Evolutionary conservation across 805 yeast genomes (phyloP), one percentile per base, ranked within the genome.

Genomic region (Starmerella asiatica): DNA sequence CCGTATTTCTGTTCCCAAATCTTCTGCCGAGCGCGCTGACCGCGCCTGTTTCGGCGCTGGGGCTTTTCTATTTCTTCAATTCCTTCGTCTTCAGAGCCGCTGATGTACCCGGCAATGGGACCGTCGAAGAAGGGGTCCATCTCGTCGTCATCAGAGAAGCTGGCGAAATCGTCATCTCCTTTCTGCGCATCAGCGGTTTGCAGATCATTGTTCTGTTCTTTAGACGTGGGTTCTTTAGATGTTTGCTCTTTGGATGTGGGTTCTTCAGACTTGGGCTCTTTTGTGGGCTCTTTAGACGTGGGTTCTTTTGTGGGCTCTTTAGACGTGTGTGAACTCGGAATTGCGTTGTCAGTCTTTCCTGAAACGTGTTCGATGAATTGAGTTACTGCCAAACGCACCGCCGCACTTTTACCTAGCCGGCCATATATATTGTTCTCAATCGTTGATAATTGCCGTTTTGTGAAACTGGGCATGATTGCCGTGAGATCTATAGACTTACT

Each of bases 1-100:
- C 97, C 97, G 56, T 68, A 91, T 58, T 91, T 88, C 61, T 71
- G 65, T 56, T 85, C 98, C 97, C 97, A 91, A 38, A 91, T 84
- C 66, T 81, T 79, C 58, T 88, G 91, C 63, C 98, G 76, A 1
- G 96, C 98, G 44, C 97, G 70, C 64, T 91, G 98, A 20, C 98
- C 98, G 59, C 96, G 75, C 62, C 98, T 70, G 59, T 91, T 91
- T 52, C 85, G 84, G 47, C 88, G 71, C 45, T 59, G 62, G 16
- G 48, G 47, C 27, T 42, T 38, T 16, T 34, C 49, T 16, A 21
- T 28, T 18, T 37, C 49, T 15, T 48, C 46, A 34, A 44, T 54
- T 12, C 36, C 44, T 17, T 47, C 55, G 14, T 60, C 66, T 52
- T 67, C 59, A 1, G 82, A 76, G 2, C 80, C 94, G 4, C 95